Evolutionary conservation across 208 protist genomes (phyloP).

Genomic region (Leishmania tropica): DNA sequence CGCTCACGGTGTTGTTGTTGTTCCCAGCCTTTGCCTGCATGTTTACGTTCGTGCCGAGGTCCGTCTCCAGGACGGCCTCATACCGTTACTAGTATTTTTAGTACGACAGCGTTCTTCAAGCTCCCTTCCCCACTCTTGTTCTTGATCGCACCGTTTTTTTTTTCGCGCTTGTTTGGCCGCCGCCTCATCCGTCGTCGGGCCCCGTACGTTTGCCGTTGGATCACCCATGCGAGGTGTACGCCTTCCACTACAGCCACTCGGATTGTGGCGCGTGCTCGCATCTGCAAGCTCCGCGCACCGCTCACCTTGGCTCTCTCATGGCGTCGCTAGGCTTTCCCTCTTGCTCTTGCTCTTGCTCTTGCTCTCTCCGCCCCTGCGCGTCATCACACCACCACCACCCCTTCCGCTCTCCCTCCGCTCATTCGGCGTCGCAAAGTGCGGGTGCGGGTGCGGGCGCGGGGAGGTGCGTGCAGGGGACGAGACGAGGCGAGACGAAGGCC

Average conservation of each 20-base stretch:
- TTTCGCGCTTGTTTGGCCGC: neutral
- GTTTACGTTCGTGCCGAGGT: neutral
- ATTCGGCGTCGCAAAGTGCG: neutral
- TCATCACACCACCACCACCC: neutral
- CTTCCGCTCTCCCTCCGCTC: neutral
- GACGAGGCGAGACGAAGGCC: neutral
- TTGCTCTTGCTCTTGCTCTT: too few species aligned
- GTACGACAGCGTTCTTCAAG: neutral
- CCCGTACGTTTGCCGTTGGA: neutral
- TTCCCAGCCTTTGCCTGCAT: neutral
- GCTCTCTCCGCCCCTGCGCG: neutral
- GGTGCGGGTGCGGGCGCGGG: neutral
- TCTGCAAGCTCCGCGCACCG: neutral
- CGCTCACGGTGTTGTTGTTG: neutral
- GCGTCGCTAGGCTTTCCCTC: neutral
- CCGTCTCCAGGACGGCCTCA: neutral
- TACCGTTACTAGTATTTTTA: neutral
- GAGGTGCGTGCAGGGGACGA: too few species aligned
- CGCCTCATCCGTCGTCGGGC: neutral
- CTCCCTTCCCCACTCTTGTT: neutral
- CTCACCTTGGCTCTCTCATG: neutral
- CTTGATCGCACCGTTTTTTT: neutral
- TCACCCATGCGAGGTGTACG: neutral
- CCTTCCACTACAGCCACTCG: neutral
- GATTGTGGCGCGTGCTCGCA: neutral